These are phyloP conservation scores for Moricandia moricandioides DNA, from an alignment of 345 rosid genomes.

Conservation along the genomic window DNA sequence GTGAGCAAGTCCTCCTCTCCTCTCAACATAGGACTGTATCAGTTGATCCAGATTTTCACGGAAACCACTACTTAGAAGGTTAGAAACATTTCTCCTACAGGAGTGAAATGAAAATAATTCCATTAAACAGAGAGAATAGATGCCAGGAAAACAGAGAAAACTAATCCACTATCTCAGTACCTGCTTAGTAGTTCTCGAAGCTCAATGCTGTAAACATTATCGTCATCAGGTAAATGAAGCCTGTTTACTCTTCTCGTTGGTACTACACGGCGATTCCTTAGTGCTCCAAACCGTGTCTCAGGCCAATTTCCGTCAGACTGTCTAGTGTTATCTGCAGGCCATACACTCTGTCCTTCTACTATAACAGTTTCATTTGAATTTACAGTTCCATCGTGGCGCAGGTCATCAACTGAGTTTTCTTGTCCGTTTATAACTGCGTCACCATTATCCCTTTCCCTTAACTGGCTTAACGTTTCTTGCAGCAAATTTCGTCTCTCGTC, in stretches of 20 bases:
- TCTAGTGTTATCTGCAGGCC: neutral
- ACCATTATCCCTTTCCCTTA: constrained; percentile 2
- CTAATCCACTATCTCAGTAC: neutral
- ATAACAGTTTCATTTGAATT: neutral
- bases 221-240: neutral
- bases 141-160: neutral
- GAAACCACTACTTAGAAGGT: constrained; percentile 1
- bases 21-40: constrained; percentile 7
- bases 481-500: neutral
- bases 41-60: constrained; percentile 7
- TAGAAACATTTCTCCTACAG: constrained; percentile 8
- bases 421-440: neutral
- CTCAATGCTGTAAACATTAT: constrained; percentile 2
- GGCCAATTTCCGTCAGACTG: neutral
- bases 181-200: constrained; percentile 11
- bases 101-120: neutral
- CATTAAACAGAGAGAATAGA: neutral
- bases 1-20: constrained; percentile 4
- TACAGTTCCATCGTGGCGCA: neutral
- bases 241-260: constrained; percentile 1
- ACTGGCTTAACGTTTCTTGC: neutral
- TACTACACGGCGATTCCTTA: neutral
- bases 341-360: neutral
- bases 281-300: neutral
- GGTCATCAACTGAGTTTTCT: neutral